Conservation (phyloP, 495 filamentous ascomycete species). For the Amniculicola lignicola region DNA sequence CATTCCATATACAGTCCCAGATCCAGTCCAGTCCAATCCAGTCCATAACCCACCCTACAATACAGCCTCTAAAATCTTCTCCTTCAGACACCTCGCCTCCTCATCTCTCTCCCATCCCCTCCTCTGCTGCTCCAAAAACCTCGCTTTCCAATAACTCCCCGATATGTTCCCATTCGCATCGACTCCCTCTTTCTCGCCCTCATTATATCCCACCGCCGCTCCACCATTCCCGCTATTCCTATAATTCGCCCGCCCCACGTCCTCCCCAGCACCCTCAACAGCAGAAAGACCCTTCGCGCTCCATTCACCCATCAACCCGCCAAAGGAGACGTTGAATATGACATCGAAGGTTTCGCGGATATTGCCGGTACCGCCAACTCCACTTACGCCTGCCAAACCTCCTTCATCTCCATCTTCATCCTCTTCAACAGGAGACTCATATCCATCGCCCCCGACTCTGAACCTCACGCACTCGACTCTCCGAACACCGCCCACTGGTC, state of each 20-base stretch:
- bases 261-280: background rate
- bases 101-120: slow-evolving; percentile 54
- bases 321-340: slow-evolving; percentile 32
- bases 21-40: background rate
- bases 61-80: slow-evolving; percentile 57
- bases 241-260: background rate
- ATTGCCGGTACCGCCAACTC: slow-evolving; percentile 1
- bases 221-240: too few relatives aligned
- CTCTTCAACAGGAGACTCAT: slow-evolving; percentile 40
- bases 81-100: slow-evolving; percentile 50
- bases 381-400: background rate
- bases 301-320: slow-evolving; percentile 35
- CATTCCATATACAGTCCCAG: background rate
- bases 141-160: slow-evolving; percentile 42
- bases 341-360: slow-evolving; percentile 40
- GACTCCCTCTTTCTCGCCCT: background rate
- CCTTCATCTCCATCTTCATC: slow-evolving; percentile 28
- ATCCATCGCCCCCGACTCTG: slow-evolving; percentile 39
- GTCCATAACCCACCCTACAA: too few relatives aligned
- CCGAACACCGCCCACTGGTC: slow-evolving; percentile 34
- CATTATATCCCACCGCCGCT: background rate
- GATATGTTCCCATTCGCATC: slow-evolving; percentile 34
- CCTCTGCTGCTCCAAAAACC: slow-evolving; percentile 41
- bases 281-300: slow-evolving; percentile 31
- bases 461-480: slow-evolving; percentile 37